Evolutionary conservation across 768 basidiomycete genomes (phyloP).

Genomic region (Hypholoma sublateritium): DNA sequence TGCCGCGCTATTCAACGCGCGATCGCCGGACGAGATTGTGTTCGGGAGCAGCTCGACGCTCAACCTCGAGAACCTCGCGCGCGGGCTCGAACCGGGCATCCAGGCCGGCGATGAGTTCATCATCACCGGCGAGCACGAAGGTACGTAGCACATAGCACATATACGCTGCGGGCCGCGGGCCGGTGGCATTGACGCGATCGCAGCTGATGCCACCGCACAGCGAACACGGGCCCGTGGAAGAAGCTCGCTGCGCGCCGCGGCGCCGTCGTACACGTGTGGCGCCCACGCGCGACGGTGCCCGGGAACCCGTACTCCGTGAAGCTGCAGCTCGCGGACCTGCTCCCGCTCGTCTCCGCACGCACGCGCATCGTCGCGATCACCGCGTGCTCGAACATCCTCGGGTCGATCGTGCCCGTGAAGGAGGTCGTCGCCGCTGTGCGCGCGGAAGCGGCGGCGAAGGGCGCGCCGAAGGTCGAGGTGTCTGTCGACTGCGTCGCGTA

Average conservation of each 20-base stretch:
- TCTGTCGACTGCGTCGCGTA: constrained; percentile 79
- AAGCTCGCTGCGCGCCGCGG: constrained; percentile 60
- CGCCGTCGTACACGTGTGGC: constrained; percentile 61
- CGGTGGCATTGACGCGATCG: not conserved
- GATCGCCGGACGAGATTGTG: constrained; percentile 59
- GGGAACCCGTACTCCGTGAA: constrained; percentile 68
- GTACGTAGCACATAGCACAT: too few relatives aligned
- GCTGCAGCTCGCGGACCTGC: constrained; percentile 52
- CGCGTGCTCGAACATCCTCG: constrained; percentile 76
- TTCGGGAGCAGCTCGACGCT: constrained; percentile 68
- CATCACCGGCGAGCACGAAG: constrained; percentile 79
- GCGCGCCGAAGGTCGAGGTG: constrained; percentile 62
- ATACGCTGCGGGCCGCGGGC: not conserved
- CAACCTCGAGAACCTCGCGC: constrained; percentile 67
- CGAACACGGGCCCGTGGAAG: constrained; percentile 79
- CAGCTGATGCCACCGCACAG: constrained; percentile 29
- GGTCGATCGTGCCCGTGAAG: constrained; percentile 61
- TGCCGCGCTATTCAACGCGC: constrained; percentile 62
- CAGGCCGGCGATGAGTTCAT: constrained; percentile 70
- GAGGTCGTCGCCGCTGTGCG: constrained; percentile 53
- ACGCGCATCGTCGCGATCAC: constrained; percentile 76
- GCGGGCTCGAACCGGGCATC: constrained; percentile 57
- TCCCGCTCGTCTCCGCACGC: constrained; percentile 59
- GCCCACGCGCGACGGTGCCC: constrained; percentile 41
- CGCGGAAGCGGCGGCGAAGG: constrained; percentile 47